Evolutionary conservation across 306 rosid genomes (phyloP).

Genomic region (Gillenia trifoliata): DNA sequence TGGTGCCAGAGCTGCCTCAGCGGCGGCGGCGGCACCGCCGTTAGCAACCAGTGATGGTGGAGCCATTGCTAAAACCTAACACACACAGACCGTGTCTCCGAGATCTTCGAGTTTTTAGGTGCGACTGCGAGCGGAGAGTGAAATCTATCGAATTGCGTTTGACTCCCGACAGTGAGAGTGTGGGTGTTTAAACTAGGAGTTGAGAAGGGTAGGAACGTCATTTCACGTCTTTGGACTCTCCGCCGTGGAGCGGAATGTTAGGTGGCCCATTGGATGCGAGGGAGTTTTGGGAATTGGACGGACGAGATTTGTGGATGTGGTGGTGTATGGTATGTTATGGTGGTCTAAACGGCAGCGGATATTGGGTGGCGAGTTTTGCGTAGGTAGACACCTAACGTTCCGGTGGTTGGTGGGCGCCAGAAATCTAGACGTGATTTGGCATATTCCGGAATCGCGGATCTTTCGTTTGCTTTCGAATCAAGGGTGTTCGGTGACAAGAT

Average conservation of each 20-base stretch:
- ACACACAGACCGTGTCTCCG: not conserved
- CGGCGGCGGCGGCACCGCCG: slow-evolving; percentile 36
- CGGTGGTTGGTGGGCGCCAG: slow-evolving; percentile 16
- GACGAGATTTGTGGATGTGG: not conserved
- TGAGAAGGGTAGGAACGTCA: slow-evolving; percentile 23
- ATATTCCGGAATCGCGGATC: slow-evolving; percentile 8
- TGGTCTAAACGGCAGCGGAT: not conserved
- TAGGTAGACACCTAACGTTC: slow-evolving; percentile 13
- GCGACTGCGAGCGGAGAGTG: slow-evolving; percentile 12
- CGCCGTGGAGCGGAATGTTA: slow-evolving; percentile 10
- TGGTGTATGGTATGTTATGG: not conserved
- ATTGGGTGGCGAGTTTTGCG: not conserved
- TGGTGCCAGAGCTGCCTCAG: slow-evolving; percentile 3
- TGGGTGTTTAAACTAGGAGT: not conserved
- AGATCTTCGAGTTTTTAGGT: slow-evolving; percentile 8
- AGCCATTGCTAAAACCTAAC: slow-evolving; percentile 40
- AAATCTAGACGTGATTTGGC: not conserved
- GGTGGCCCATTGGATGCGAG: not conserved
- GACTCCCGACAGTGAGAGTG: not conserved
- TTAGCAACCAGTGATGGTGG: slow-evolving; percentile 33
- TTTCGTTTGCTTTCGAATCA: not conserved
- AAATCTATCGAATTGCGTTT: slow-evolving; percentile 6
- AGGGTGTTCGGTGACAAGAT: not conserved
- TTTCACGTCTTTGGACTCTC: slow-evolving; percentile 8
- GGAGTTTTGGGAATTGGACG: not conserved